Evolutionary conservation across 345 rosid species (phyloP).

Genomic region (Citrus inodora): DNA sequence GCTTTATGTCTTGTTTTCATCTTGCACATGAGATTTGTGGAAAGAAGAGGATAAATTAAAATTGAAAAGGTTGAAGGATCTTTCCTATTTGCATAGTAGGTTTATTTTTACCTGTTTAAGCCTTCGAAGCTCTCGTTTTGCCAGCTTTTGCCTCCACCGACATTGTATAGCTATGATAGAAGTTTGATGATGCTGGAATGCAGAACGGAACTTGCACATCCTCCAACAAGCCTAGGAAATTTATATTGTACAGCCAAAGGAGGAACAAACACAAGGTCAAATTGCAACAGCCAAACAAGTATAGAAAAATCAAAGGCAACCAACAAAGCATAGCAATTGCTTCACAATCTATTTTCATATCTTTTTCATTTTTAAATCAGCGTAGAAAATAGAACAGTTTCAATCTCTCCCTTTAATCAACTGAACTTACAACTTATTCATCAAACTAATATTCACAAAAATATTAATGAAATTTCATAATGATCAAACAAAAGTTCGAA

Average conservation of each 20-base stretch:
- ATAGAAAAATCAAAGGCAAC: background rate
- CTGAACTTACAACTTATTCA: too few relatives aligned
- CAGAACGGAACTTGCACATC: slow-evolving; percentile 62
- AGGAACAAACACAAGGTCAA: slow-evolving; percentile 5
- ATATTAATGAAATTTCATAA: too few relatives aligned
- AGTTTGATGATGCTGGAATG: slow-evolving; percentile 49
- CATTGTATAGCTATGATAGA: slow-evolving; percentile 82
- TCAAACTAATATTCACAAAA: too few relatives aligned
- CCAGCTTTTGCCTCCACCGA: slow-evolving; percentile 83
- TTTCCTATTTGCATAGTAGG: background rate
- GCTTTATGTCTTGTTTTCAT: background rate
- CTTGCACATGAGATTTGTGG: background rate
- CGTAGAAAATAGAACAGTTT: too few relatives aligned
- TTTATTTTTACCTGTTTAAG: slow-evolving; percentile 57
- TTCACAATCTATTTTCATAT: too few relatives aligned
- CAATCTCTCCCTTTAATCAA: too few relatives aligned
- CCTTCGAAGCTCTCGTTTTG: slow-evolving; percentile 73
- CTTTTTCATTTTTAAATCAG: too few relatives aligned
- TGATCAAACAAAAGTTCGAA: too few relatives aligned
- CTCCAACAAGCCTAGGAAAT: slow-evolving; percentile 71
- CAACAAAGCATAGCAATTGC: background rate
- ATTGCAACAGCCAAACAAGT: background rate
- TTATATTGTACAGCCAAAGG: slow-evolving; percentile 16
- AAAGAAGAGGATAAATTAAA: background rate
- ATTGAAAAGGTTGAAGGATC: background rate